Evolutionary conservation across 2,329 filamentous ascomycete genomes (phyloP).

Genomic region (Hansfordia pulvinata): DNA sequence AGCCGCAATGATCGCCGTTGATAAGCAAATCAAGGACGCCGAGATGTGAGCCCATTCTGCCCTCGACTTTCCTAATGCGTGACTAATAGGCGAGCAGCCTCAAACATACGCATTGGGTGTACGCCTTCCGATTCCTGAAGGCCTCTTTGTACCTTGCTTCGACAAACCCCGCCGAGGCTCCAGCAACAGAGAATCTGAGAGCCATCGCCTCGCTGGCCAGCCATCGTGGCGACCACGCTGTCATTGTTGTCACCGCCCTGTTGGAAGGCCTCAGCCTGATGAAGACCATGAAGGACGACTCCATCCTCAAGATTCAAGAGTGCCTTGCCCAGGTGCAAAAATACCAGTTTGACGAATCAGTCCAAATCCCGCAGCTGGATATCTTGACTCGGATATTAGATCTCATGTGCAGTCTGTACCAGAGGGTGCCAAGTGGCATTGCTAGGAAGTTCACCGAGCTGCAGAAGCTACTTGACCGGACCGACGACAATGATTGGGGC

Average conservation of each 20-base stretch:
- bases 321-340: slow-evolving; percentile 64
- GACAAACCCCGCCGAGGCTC: slow-evolving; percentile 43
- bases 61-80: slow-evolving; percentile 1
- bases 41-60: slow-evolving; percentile 35
- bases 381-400: slow-evolving; percentile 55
- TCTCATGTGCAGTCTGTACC: slow-evolving; percentile 53
- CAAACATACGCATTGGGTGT: slow-evolving; percentile 59
- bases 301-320: slow-evolving; percentile 55
- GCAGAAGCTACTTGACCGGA: slow-evolving; percentile 47
- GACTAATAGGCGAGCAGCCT: slow-evolving; percentile 21
- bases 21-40: slow-evolving; percentile 54
- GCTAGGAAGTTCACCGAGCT: slow-evolving; percentile 47
- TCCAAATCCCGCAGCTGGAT: slow-evolving; percentile 52
- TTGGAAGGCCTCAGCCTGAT: slow-evolving; percentile 60
- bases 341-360: slow-evolving; percentile 52
- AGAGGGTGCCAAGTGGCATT: slow-evolving; percentile 43
- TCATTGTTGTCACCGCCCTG: slow-evolving; percentile 51
- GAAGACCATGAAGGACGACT: slow-evolving; percentile 48
- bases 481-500: slow-evolving; percentile 29
- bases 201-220: slow-evolving; percentile 46
- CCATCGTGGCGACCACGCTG: slow-evolving; percentile 44
- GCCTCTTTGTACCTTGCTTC: slow-evolving; percentile 54
- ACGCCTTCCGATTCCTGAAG: slow-evolving; percentile 63
- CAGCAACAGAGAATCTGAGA: slow-evolving; percentile 56
- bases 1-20: slow-evolving; percentile 58